Percentiles rank a stretch among this genome's conserved stretches.
These are phyloP conservation scores for Colletotrichum eremochloae DNA, from an alignment of 2,329 filamentous ascomycete genomes.

Conservation along the genomic window DNA sequence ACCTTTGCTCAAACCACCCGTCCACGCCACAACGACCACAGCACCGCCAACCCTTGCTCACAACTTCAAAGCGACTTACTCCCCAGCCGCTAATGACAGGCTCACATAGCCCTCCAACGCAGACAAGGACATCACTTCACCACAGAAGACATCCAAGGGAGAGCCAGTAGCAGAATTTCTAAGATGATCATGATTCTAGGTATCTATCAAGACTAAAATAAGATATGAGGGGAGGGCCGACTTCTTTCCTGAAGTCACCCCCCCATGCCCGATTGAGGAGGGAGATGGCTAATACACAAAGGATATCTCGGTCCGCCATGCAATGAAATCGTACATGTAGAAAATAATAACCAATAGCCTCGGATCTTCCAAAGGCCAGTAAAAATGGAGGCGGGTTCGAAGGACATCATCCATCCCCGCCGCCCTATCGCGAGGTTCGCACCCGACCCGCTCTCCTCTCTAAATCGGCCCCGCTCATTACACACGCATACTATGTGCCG, in stretches of 20 bases:
- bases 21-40: background rate
- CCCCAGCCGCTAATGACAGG: background rate
- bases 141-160: too few relatives aligned
- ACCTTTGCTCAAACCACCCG: too few relatives aligned
- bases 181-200: background rate
- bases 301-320: background rate
- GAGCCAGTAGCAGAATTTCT: background rate
- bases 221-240: background rate
- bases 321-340: background rate
- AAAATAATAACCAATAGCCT: background rate
- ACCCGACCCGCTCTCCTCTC: constrained; percentile 20
- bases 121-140: background rate
- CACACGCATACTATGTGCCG: background rate
- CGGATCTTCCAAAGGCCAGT: background rate
- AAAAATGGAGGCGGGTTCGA: background rate
- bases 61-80: background rate
- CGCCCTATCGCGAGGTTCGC: constrained; percentile 15
- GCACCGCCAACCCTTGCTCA: background rate
- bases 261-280: background rate
- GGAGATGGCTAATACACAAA: constrained; percentile 4
- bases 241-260: background rate
- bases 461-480: constrained; percentile 30
- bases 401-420: background rate
- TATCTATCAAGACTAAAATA: constrained; percentile 22
- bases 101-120: too few relatives aligned